Conservation (phyloP, 495 filamentous ascomycete species). For the Delitschia confertaspora region DNA sequence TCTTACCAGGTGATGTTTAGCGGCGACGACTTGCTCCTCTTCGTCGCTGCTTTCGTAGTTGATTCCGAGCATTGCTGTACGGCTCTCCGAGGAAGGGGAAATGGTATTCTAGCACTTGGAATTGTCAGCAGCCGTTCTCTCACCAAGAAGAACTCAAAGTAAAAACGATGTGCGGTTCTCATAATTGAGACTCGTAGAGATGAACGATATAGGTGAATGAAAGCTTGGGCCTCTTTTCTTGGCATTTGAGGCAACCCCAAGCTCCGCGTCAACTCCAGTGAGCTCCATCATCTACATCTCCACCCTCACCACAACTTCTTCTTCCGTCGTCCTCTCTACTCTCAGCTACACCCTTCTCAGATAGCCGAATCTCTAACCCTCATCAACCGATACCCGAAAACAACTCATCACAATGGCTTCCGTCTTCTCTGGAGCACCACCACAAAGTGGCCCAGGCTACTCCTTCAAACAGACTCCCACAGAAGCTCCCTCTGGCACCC, state of each 20-base stretch:
- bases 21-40: slow-evolving; percentile 11
- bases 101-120: too few species aligned
- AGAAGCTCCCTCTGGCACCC: slow-evolving; percentile 36
- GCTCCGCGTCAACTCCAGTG: slow-evolving; percentile 5
- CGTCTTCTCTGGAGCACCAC: slow-evolving; percentile 29
- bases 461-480: slow-evolving; percentile 48
- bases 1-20: slow-evolving; percentile 12
- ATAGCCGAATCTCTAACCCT: neutral
- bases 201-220: too few species aligned
- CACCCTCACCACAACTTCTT: neutral
- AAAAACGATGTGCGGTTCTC: too few species aligned
- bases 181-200: too few species aligned
- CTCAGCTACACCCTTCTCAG: neutral
- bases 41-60: slow-evolving; percentile 28
- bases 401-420: slow-evolving; percentile 31
- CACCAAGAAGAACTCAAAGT: too few species aligned
- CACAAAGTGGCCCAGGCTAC: slow-evolving; percentile 41
- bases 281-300: slow-evolving; percentile 1
- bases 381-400: neutral
- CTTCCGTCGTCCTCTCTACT: neutral
- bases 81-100: too few species aligned
- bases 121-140: too few species aligned
- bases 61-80: slow-evolving; percentile 29
- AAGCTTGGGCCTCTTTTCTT: too few species aligned
- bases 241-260: too few species aligned